Evolutionary conservation across 352 stramenopile species (phyloP), one percentile per base, ranked within the genome.

Genomic region (Aphanomyces euteiches): DNA sequence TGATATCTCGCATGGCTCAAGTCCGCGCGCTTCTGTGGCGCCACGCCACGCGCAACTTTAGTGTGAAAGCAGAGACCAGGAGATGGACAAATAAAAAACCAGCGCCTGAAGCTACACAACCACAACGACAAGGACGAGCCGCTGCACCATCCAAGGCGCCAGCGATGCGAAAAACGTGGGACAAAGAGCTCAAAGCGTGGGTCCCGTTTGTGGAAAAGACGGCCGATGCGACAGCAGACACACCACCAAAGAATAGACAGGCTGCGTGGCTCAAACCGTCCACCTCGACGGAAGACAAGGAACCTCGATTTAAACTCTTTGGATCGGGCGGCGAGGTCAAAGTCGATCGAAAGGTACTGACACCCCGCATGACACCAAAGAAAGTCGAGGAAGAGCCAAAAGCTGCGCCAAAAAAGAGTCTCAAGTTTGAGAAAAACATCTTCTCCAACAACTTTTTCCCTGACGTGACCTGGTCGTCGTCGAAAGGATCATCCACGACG

Each of bases 341-440:
- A n/a, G 54, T 70, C 15, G 53, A 47, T 34, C 36, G 17, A 37
- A 39, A 7, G 0, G 54, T 37, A 37, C 12, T 37, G 7, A 28
- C 0, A 28, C 28, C 28, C 28, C 28, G 28, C 28, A 28, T 28
- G 28, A 28, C 28, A 28, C 28, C 28, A 28, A 28, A 28, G 28
- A 28, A 28, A 28, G 28, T 28, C 28, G 17, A 19, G 5, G 10
- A 12, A 8, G 17, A 12, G 43, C 10, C 43, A 12, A 50, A 50
- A 17, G 47, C 37, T 4, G 60, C 37, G 3, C 10, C 8, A 40
- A 54, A 63, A 6, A 70, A 92, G 75, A 89, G 88, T 53, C 92
- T 95, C 74, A 84, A 90, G 74, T 93, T 93, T 56, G 87, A 95
- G 71, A 90, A 93, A 77, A 92, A 83, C 68, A 82, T 95, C 17